Evolutionary conservation across 805 yeast species (phyloP).

Genomic region (Teunomyces panamensis): DNA sequence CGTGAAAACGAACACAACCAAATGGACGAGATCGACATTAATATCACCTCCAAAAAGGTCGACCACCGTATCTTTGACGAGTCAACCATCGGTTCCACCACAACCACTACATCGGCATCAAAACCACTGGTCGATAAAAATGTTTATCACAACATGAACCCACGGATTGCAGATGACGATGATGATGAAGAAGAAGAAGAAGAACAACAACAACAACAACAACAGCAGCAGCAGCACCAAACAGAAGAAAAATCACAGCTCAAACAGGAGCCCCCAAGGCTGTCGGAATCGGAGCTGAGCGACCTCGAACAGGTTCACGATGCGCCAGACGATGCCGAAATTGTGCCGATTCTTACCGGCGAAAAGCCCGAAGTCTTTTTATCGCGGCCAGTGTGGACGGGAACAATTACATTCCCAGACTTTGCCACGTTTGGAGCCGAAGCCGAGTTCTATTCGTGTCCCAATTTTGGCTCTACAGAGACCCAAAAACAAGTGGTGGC

Average conservation of each 20-base stretch:
- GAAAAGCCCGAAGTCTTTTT: slow-evolving; percentile 1
- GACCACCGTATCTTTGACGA: slow-evolving; percentile 36
- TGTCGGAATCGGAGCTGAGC: slow-evolving; percentile 7
- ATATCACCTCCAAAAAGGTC: slow-evolving; percentile 29
- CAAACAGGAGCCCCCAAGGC: slow-evolving; percentile 5
- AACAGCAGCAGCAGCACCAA: too few relatives aligned
- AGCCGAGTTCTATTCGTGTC: slow-evolving; percentile 37
- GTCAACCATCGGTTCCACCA: background rate
- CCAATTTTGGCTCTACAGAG: slow-evolving; percentile 14
- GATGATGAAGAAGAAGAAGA: slow-evolving; percentile 19
- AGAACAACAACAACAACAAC: slow-evolving; percentile 8
- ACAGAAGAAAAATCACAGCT: background rate
- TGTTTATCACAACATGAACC: slow-evolving; percentile 18
- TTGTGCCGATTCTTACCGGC: slow-evolving; percentile 4
- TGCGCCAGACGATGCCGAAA: slow-evolving; percentile 1
- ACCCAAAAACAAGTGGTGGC: slow-evolving; percentile 24
- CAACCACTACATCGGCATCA: background rate
- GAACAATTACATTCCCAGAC: slow-evolving; percentile 48
- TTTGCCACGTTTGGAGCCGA: slow-evolving; percentile 42
- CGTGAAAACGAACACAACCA: slow-evolving; percentile 45
- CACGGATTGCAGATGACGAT: slow-evolving; percentile 23
- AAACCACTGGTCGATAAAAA: background rate
- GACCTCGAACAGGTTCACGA: slow-evolving; percentile 8
- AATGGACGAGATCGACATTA: slow-evolving; percentile 22
- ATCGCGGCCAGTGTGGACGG: slow-evolving; percentile 41